phyloP scores from a whole-genome alignment of 805 yeast genomes.

The Clavispora fructus region DNA sequence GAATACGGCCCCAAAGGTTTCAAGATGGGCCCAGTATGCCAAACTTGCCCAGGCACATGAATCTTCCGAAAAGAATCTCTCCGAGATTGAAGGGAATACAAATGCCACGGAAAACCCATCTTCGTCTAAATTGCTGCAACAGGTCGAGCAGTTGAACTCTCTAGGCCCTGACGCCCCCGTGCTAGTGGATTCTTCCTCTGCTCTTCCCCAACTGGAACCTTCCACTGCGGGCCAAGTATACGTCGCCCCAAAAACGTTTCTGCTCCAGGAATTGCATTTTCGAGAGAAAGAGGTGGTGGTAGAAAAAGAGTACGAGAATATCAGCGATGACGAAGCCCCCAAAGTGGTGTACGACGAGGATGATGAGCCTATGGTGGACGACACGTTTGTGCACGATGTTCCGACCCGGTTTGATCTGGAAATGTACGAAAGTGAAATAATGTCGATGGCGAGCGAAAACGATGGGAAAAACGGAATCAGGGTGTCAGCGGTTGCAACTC shows the following conservation, averaged over 20 bases:
- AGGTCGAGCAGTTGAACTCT: background rate
- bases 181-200: background rate
- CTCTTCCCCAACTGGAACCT: background rate
- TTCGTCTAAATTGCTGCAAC: too few species aligned
- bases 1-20: background rate
- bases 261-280: constrained; percentile 9
- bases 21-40: background rate
- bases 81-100: too few species aligned
- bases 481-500: background rate
- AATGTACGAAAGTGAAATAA: constrained; percentile 2
- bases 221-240: background rate
- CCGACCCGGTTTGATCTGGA: constrained; percentile 2
- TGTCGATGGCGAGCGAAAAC: constrained; percentile 1
- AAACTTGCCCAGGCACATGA: background rate
- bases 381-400: constrained; percentile 6
- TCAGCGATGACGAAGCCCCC: constrained; percentile 1
- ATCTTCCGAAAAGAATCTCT: too few species aligned
- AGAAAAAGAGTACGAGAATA: constrained; percentile 1
- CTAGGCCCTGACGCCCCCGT: background rate
- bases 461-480: background rate
- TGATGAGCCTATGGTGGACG: constrained; percentile 2
- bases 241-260: constrained; percentile 4
- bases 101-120: too few species aligned
- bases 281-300: constrained; percentile 2
- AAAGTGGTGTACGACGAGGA: background rate